Conservation (phyloP, 23 red algal genomes). For the Chondrus crispus region DNA sequence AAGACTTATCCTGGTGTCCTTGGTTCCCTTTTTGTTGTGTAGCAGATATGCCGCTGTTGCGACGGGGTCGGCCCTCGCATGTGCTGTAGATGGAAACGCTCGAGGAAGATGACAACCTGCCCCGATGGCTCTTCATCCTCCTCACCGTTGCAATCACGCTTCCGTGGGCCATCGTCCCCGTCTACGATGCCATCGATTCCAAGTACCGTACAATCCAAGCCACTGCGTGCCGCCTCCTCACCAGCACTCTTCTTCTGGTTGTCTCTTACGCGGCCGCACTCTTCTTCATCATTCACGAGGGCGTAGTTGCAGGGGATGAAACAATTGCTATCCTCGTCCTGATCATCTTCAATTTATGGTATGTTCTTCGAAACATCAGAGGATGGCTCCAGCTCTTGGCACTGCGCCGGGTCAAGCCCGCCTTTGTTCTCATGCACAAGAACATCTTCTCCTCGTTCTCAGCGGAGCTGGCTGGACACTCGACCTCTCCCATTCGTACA, state of each 20-base stretch:
- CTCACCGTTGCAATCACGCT: too few relatives aligned
- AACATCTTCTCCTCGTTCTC: not conserved
- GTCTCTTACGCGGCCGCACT: not conserved
- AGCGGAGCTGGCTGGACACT: not conserved
- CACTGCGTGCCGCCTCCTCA: not conserved
- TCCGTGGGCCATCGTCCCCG: constrained; percentile 22
- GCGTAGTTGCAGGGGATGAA: too few relatives aligned
- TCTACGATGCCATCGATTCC: not conserved
- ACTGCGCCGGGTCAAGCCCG: not conserved
- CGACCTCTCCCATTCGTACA: not conserved
- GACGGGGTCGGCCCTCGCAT: too few relatives aligned
- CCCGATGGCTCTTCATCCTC: too few relatives aligned
- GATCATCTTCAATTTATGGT: constrained; percentile 3
- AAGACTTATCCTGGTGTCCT: too few relatives aligned
- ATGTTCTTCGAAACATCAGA: not conserved
- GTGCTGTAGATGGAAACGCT: too few relatives aligned
- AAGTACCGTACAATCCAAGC: not conserved
- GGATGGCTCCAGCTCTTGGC: not conserved
- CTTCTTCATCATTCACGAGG: not conserved
- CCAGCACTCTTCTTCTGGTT: not conserved
- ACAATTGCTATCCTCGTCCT: not conserved
- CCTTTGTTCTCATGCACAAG: not conserved
- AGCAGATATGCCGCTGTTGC: too few relatives aligned
- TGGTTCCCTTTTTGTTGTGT: too few relatives aligned
- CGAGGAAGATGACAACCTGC: too few relatives aligned